phyloP scores from a whole-genome alignment of 2,329 filamentous ascomycete species.

The Onygenales sp. region DNA sequence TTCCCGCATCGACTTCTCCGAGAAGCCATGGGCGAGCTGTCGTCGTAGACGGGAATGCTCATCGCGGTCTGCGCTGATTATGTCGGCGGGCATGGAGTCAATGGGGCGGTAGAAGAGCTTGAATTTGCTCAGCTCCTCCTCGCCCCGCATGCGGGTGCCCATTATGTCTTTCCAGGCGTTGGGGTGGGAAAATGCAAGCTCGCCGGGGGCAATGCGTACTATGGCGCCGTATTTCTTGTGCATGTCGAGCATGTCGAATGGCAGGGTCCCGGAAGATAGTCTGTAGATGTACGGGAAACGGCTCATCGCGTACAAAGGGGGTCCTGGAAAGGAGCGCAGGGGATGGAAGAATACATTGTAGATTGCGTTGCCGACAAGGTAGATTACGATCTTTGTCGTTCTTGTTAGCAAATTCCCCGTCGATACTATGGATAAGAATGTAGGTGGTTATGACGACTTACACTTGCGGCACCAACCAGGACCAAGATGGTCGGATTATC shows the following conservation, averaged over 20 bases:
- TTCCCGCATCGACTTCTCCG: constrained; percentile 27
- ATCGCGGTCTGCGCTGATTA: constrained; percentile 11
- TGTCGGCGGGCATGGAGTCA: neutral
- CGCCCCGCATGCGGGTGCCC: constrained; percentile 11
- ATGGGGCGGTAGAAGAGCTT: constrained; percentile 11
- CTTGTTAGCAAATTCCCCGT: neutral
- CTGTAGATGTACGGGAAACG: constrained; percentile 11
- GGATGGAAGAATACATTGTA: constrained; percentile 20
- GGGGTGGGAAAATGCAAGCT: constrained; percentile 16
- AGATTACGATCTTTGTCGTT: neutral
- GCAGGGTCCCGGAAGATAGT: constrained; percentile 12
- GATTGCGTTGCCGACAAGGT: constrained; percentile 2
- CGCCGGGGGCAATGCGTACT: constrained; percentile 21
- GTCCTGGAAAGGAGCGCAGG: constrained; percentile 16
- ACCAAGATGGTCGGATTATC: neutral
- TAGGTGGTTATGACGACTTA: neutral
- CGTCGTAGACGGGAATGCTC: constrained; percentile 20
- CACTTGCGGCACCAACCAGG: neutral
- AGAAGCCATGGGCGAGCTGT: constrained; percentile 29
- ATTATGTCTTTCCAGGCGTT: constrained; percentile 22
- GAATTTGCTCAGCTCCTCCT: constrained; percentile 16
- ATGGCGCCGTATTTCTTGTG: constrained; percentile 21
- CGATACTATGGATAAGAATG: neutral
- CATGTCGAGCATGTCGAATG: constrained; percentile 15
- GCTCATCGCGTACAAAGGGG: constrained; percentile 9